A percentile compares a stretch with the other conserved stretches of the same genome.
phyloP scores from a whole-genome alignment of 1,284 basidiomycete species.

The Nidula niveotomentosa region DNA sequence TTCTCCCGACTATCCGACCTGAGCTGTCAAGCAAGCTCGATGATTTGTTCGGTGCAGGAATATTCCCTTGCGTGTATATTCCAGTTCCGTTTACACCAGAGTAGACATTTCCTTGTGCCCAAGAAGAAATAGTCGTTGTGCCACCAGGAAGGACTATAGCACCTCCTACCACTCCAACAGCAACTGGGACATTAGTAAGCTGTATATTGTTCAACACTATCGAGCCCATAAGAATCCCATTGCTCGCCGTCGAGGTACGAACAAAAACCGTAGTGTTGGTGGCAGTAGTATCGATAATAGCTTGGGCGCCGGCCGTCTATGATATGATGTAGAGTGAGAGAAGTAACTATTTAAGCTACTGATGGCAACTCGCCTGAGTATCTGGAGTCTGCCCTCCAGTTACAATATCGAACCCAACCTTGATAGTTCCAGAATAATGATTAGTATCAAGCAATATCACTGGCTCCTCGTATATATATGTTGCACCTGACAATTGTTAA shows the following conservation, averaged over 20 bases:
- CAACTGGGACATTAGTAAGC: slow-evolving; percentile 54
- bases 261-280: slow-evolving; percentile 49
- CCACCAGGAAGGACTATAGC: slow-evolving; percentile 50
- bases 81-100: slow-evolving; percentile 40
- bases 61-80: slow-evolving; percentile 49
- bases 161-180: slow-evolving; percentile 50
- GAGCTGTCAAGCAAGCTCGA: slow-evolving; percentile 51
- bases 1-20: slow-evolving; percentile 63
- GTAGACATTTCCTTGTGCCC: slow-evolving; percentile 75
- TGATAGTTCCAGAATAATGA: background rate
- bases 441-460: no score
- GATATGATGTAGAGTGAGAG: background rate
- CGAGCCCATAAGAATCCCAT: slow-evolving; percentile 37
- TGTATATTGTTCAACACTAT: slow-evolving; percentile 58
- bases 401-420: slow-evolving; percentile 45
- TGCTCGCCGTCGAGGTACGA: slow-evolving; percentile 35
- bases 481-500: slow-evolving; percentile 54
- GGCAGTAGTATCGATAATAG: slow-evolving; percentile 62
- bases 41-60: slow-evolving; percentile 52
- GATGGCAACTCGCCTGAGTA: slow-evolving; percentile 9
- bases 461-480: no score
- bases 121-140: slow-evolving; percentile 58
- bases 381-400: slow-evolving; percentile 36
- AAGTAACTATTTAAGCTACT: no score
- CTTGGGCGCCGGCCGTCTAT: slow-evolving; percentile 52